Evolutionary conservation across 2,329 filamentous ascomycete species (phyloP).

Genomic region (Hymenoscyphus fructigenus): DNA sequence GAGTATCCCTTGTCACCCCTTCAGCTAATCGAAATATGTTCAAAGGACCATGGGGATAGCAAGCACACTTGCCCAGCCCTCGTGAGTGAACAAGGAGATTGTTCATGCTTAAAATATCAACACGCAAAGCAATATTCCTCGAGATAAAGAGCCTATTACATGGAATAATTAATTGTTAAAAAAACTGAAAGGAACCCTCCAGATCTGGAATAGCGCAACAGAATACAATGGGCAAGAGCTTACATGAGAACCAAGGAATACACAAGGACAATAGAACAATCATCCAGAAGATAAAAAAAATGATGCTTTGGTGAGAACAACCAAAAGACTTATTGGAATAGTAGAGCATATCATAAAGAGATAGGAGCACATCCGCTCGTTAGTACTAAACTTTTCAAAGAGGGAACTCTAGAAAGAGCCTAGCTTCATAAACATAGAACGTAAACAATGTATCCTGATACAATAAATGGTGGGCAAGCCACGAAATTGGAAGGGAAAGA

Average conservation of each 20-base stretch:
- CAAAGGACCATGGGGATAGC: too few relatives aligned
- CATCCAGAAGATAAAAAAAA: background rate
- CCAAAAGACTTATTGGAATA: background rate
- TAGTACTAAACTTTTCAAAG: too few relatives aligned
- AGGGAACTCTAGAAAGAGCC: too few relatives aligned
- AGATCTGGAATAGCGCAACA: background rate
- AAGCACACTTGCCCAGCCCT: too few relatives aligned
- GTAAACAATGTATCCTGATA: background rate
- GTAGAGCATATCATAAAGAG: background rate
- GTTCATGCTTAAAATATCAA: background rate
- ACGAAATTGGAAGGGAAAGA: background rate
- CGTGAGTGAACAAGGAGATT: too few relatives aligned
- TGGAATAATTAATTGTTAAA: background rate
- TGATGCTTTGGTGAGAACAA: background rate
- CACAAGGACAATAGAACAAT: background rate
- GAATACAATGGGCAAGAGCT: background rate
- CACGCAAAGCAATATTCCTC: background rate
- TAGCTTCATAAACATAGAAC: too few relatives aligned
- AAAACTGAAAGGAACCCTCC: background rate
- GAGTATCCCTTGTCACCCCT: too few relatives aligned
- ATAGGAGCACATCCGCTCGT: too few relatives aligned
- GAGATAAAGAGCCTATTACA: background rate
- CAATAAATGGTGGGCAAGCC: background rate
- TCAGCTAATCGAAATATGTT: too few relatives aligned
- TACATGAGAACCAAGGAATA: background rate